phyloP scores from a whole-genome alignment of 1,139 yeast genomes.

The Suhomyces bolitotheri region DNA sequence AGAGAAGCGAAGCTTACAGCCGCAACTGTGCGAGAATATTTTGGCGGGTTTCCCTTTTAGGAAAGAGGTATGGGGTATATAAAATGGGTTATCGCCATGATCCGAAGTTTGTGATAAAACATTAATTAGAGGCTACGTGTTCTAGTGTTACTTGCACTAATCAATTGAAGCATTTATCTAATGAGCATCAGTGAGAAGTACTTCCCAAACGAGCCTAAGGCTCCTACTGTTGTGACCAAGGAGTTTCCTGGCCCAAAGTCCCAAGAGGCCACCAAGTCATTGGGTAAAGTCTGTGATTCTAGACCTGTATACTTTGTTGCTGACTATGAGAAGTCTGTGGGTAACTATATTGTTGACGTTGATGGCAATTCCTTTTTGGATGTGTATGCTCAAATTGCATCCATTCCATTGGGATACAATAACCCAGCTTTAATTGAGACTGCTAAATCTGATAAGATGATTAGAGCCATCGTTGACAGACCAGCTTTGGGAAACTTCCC shows the following conservation, averaged over 20 bases:
- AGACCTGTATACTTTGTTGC: constrained; percentile 68
- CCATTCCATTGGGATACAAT: constrained; percentile 78
- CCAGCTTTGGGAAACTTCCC: constrained; percentile 82
- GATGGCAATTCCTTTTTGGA: constrained; percentile 71
- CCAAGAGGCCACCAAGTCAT: constrained; percentile 43
- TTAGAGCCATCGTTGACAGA: constrained; percentile 68
- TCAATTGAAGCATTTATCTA: too few species aligned
- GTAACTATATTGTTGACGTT: constrained; percentile 70
- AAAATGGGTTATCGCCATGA: background rate
- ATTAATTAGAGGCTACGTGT: too few species aligned
- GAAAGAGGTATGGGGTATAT: constrained; percentile 3
- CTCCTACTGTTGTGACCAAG: constrained; percentile 53
- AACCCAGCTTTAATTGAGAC: constrained; percentile 65
- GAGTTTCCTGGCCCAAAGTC: constrained; percentile 67
- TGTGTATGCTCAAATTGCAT: constrained; percentile 76
- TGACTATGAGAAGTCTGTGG: constrained; percentile 66
- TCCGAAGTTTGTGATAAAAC: too few species aligned
- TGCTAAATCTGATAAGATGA: constrained; percentile 65
- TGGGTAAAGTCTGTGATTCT: constrained; percentile 60
- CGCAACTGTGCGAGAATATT: too few species aligned
- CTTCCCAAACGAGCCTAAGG: constrained; percentile 67
- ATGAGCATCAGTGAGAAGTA: constrained; percentile 52
- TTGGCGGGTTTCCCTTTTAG: constrained; percentile 13
- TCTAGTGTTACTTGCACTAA: too few species aligned
- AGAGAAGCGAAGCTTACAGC: too few species aligned